These are phyloP conservation scores for Lentinula edodes DNA, from an alignment of 768 basidiomycete species.

Conservation along the genomic window DNA sequence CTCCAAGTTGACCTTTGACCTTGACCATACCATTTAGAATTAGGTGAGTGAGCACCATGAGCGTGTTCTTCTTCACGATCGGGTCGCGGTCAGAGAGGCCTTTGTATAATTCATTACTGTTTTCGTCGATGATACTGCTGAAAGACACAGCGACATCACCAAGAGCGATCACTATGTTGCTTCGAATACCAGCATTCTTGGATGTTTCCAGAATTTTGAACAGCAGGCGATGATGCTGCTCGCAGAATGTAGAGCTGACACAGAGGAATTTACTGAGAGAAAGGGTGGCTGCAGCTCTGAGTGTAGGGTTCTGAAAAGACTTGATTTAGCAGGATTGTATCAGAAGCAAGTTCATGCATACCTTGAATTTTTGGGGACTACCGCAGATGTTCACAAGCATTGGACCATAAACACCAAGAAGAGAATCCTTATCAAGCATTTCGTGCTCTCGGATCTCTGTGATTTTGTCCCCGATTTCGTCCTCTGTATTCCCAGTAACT, in stretches of 20 bases:
- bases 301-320: conserved; percentile 63
- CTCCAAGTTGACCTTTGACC: conserved; percentile 97
- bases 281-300: conserved; percentile 83
- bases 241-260: conserved; percentile 91
- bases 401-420: conserved; percentile 83
- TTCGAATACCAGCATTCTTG: conserved; percentile 82
- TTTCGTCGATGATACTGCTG: conserved; percentile 95
- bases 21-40: conserved; percentile 99
- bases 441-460: conserved; percentile 81
- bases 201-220: conserved; percentile 95
- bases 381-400: conserved; percentile 89
- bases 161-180: conserved; percentile 96
- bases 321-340: neutral
- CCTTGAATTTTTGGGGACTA: conserved; percentile 89
- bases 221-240: conserved; percentile 78
- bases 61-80: conserved; percentile 96
- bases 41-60: conserved; percentile 96
- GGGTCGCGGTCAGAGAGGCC: conserved; percentile 84
- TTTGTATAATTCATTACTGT: conserved; percentile 91
- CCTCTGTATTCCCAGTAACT: conserved; percentile 95
- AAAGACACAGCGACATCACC: conserved; percentile 99
- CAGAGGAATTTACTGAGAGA: conserved; percentile 96
- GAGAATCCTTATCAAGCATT: conserved; percentile 78
- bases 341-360: conserved; percentile 21
- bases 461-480: conserved; percentile 94